A percentile compares a stretch with the other conserved stretches of the same genome.
Conservation (phyloP, 495 filamentous ascomycete genomes). For the Darksidea phi region DNA sequence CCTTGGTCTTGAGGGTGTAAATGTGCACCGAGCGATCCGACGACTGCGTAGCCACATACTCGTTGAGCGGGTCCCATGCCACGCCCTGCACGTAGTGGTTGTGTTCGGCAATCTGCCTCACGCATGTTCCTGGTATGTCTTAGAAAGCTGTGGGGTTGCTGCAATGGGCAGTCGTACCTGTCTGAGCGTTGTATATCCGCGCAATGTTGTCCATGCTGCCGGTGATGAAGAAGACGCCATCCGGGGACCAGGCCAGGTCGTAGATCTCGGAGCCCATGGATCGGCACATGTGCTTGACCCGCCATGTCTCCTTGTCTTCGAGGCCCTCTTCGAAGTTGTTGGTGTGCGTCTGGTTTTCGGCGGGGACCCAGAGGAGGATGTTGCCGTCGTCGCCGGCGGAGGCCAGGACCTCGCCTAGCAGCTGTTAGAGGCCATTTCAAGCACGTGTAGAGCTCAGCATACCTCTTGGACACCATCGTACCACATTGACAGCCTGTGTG, state of each 20-base stretch:
- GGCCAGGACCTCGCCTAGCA: conserved; percentile 81
- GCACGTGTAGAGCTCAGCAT: conserved; percentile 16
- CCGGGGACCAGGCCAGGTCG: conserved; percentile 96
- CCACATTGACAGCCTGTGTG: conserved; percentile 97
- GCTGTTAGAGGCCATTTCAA: conserved; percentile 36
- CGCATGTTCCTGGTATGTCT: conserved; percentile 65
- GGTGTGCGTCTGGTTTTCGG: conserved; percentile 63
- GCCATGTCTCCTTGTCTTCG: conserved; percentile 96
- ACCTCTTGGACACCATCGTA: conserved; percentile 93
- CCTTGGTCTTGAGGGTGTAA: conserved; percentile 92
- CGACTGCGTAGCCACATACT: conserved; percentile 97
- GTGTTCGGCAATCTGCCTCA: conserved; percentile 97
- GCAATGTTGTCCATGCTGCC: conserved; percentile 99
- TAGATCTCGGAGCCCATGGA: conserved; percentile 90
- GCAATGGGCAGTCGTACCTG: conserved; percentile 56
- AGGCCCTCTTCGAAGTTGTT: conserved; percentile 75
- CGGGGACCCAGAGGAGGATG: conserved; percentile 90
- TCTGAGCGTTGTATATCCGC: conserved; percentile 92
- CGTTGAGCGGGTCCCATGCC: conserved; percentile 96
- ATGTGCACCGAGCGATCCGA: conserved; percentile 98
- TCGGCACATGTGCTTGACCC: conserved; percentile 95
- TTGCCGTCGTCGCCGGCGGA: conserved; percentile 97
- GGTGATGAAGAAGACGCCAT: conserved; percentile 93
- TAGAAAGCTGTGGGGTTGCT: conserved; percentile 7
- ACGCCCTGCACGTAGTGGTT: conserved; percentile 99